A percentile compares a stretch with the other conserved stretches of the same genome.
Conservation (phyloP, 805 yeast genomes). For the Candida montana region DNA sequence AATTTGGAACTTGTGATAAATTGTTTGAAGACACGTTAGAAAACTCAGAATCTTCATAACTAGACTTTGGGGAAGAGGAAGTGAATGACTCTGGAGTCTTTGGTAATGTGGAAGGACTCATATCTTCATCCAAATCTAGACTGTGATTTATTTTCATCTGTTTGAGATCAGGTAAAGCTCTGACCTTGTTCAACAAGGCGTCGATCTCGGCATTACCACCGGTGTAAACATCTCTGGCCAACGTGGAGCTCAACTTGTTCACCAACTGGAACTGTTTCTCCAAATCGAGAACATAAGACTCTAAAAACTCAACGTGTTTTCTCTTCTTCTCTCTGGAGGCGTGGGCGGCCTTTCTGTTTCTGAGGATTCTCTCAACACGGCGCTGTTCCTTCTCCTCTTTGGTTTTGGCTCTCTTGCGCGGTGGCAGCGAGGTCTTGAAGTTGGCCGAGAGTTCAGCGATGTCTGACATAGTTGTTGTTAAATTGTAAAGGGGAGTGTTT, state of each 20-base stretch:
- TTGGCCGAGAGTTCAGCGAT: slow-evolving; percentile 27
- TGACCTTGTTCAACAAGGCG: slow-evolving; percentile 9
- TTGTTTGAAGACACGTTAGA: neutral
- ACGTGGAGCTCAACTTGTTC: slow-evolving; percentile 13
- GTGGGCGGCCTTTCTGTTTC: slow-evolving; percentile 96
- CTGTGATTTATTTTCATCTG: slow-evolving; percentile 19
- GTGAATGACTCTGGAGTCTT: slow-evolving; percentile 25
- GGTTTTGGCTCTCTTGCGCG: slow-evolving; percentile 94
- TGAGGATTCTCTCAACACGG: slow-evolving; percentile 82
- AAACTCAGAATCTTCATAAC: slow-evolving; percentile 7
- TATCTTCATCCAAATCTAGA: slow-evolving; percentile 12
- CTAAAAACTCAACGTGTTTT: slow-evolving; percentile 81
- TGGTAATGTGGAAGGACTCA: slow-evolving; percentile 11
- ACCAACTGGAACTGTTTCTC: slow-evolving; percentile 21
- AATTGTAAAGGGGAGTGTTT: neutral
- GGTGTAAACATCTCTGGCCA: slow-evolving; percentile 12
- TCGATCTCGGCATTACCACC: slow-evolving; percentile 20
- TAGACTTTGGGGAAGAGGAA: slow-evolving; percentile 16
- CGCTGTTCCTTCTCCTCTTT: slow-evolving; percentile 96
- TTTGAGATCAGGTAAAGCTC: slow-evolving; percentile 20
- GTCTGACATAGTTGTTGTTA: slow-evolving; percentile 16
- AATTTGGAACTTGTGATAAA: slow-evolving; percentile 11
- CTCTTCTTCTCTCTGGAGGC: slow-evolving; percentile 96
- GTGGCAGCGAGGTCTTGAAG: slow-evolving; percentile 63
- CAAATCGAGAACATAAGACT: slow-evolving; percentile 29